Conservation (phyloP, 1,139 yeast genomes). For the Suhomyces maxii region DNA sequence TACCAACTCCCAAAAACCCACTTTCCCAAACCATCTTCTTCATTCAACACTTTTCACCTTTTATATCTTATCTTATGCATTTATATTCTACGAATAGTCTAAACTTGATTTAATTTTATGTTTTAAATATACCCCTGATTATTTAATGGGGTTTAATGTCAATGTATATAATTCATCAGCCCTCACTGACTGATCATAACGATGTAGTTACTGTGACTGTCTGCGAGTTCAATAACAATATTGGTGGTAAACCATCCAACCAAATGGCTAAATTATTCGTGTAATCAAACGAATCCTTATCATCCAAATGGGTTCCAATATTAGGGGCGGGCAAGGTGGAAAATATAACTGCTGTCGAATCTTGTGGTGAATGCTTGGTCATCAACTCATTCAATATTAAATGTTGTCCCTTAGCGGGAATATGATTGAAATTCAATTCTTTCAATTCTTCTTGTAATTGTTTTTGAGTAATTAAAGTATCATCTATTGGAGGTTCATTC, state of each 20-base stretch:
- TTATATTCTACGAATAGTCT: too few species aligned
- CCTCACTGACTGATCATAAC: conserved; percentile 33
- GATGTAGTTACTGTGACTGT: conserved; percentile 96
- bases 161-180: not conserved
- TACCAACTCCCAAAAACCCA: too few species aligned
- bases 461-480: conserved; percentile 29
- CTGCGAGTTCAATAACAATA: conserved; percentile 79
- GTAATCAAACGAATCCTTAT: conserved; percentile 70
- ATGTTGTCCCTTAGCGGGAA: conserved; percentile 92
- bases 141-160: not conserved
- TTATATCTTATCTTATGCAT: too few species aligned
- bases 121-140: too few species aligned
- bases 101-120: too few species aligned
- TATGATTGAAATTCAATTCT: conserved; percentile 66
- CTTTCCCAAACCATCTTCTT: too few species aligned
- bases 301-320: conserved; percentile 73
- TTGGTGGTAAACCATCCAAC: conserved; percentile 81
- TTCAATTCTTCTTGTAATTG: conserved; percentile 42
- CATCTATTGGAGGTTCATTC: not conserved
- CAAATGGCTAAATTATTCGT: conserved; percentile 75
- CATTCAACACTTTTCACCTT: too few species aligned
- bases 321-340: conserved; percentile 90
- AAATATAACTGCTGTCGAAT: conserved; percentile 68
- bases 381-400: conserved; percentile 83
- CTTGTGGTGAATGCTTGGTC: conserved; percentile 55